Evolutionary conservation across 2,329 filamentous ascomycete genomes (phyloP).

Genomic region (Balansia obtecta): DNA sequence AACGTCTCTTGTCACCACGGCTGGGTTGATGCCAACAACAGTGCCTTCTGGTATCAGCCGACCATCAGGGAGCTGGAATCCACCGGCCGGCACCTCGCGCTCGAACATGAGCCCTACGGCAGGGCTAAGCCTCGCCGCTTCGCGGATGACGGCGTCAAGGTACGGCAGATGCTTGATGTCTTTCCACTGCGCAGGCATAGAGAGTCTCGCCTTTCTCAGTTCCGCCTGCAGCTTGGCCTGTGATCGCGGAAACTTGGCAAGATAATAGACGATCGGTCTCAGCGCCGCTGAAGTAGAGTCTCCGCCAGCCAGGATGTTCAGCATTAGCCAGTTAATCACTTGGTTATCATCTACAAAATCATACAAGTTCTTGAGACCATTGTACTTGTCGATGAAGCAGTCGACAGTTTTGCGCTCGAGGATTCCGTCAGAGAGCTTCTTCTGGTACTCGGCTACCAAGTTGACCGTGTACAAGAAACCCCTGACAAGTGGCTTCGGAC

Average conservation of each 20-base stretch:
- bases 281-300: slow-evolving; percentile 25
- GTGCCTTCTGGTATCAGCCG: slow-evolving; percentile 22
- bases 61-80: slow-evolving; percentile 23
- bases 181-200: slow-evolving; percentile 9
- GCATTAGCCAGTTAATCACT: slow-evolving; percentile 10
- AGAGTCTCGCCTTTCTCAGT: slow-evolving; percentile 20
- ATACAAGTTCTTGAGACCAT: slow-evolving; percentile 13
- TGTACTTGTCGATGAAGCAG: slow-evolving; percentile 11
- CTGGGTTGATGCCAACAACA: slow-evolving; percentile 29
- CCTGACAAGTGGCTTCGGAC: slow-evolving; percentile 11
- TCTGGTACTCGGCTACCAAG: slow-evolving; percentile 11
- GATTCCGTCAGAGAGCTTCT: slow-evolving; percentile 6
- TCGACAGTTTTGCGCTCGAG: slow-evolving; percentile 12
- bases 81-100: slow-evolving; percentile 32
- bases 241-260: slow-evolving; percentile 19
- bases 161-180: slow-evolving; percentile 24
- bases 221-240: slow-evolving; percentile 22
- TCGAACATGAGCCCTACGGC: slow-evolving; percentile 34
- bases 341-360: slow-evolving; percentile 21
- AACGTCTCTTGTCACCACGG: slow-evolving; percentile 25
- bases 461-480: slow-evolving; percentile 11
- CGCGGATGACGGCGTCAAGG: slow-evolving; percentile 38
- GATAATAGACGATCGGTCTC: slow-evolving; percentile 23
- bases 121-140: slow-evolving; percentile 36
- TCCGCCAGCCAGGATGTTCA: slow-evolving; percentile 19